phyloP scores from a whole-genome alignment of 805 yeast genomes.

The Starmera quercuum region DNA sequence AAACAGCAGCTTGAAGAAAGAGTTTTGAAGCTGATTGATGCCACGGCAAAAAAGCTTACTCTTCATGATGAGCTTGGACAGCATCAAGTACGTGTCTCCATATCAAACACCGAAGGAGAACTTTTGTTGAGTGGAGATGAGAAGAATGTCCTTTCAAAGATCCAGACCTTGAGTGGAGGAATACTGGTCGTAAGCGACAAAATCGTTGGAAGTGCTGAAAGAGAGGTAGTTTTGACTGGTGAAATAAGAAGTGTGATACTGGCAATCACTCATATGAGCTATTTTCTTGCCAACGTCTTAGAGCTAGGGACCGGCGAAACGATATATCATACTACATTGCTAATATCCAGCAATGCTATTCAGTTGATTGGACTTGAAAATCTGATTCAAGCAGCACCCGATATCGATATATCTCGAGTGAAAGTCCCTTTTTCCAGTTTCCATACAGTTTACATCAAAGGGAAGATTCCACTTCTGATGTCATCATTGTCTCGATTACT shows the following conservation, averaged over 20 bases:
- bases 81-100: slow-evolving; percentile 2
- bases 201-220: slow-evolving; percentile 8
- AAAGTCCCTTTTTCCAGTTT: slow-evolving; percentile 11
- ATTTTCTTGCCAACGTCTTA: not conserved
- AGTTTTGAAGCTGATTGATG: not conserved
- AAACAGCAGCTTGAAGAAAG: not conserved
- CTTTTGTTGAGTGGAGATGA: slow-evolving; percentile 4
- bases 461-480: not conserved
- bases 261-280: not conserved
- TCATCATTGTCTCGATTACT: not conserved
- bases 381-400: not conserved
- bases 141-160: not conserved
- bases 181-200: slow-evolving; percentile 3
- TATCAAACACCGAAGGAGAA: slow-evolving; percentile 9
- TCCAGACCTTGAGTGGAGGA: slow-evolving; percentile 5
- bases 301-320: not conserved
- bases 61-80: not conserved
- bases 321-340: not conserved
- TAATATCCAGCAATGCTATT: slow-evolving; percentile 1
- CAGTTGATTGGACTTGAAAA: not conserved
- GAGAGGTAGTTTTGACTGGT: slow-evolving; percentile 8
- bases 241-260: slow-evolving; percentile 1
- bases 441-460: slow-evolving; percentile 4
- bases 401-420: slow-evolving; percentile 7
- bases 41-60: not conserved